Evolutionary conservation across 805 yeast genomes (phyloP).

Genomic region (Kluyveromyces dobzhanskii): DNA sequence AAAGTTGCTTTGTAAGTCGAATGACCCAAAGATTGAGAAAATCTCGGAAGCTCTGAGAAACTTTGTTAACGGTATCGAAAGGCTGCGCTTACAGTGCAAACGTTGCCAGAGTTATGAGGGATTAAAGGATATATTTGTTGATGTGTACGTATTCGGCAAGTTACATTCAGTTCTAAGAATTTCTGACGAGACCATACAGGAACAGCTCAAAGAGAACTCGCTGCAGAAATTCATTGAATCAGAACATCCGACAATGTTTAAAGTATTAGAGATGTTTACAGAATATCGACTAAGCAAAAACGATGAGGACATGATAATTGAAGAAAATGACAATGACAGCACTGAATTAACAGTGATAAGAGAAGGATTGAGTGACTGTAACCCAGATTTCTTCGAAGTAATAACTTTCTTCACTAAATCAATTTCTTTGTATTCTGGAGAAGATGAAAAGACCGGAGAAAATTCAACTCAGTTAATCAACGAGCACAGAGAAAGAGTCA

Average conservation of each 20-base stretch:
- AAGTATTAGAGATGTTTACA: neutral
- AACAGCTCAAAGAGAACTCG: neutral
- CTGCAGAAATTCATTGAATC: neutral
- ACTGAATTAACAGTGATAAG: neutral
- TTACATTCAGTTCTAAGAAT: neutral
- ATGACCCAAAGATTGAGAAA: neutral
- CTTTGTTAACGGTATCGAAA: neutral
- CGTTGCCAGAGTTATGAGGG: neutral
- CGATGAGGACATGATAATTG: neutral
- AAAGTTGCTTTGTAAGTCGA: neutral
- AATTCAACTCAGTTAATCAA: neutral
- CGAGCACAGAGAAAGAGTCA: constrained; percentile 20
- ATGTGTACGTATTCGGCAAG: neutral
- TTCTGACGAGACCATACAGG: neutral
- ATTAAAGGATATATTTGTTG: neutral
- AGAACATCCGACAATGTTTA: neutral
- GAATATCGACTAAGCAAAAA: neutral
- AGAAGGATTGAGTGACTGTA: neutral
- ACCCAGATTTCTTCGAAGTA: constrained; percentile 9
- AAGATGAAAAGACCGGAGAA: constrained; percentile 9
- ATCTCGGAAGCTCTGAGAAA: neutral
- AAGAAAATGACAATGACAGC: neutral
- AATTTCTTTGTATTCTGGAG: constrained; percentile 28
- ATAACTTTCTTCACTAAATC: constrained; percentile 31
- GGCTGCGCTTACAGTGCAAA: neutral